These are phyloP conservation scores for Forsythia suspensa DNA, from an alignment of 257 asterid species.

Conservation along the genomic window DNA sequence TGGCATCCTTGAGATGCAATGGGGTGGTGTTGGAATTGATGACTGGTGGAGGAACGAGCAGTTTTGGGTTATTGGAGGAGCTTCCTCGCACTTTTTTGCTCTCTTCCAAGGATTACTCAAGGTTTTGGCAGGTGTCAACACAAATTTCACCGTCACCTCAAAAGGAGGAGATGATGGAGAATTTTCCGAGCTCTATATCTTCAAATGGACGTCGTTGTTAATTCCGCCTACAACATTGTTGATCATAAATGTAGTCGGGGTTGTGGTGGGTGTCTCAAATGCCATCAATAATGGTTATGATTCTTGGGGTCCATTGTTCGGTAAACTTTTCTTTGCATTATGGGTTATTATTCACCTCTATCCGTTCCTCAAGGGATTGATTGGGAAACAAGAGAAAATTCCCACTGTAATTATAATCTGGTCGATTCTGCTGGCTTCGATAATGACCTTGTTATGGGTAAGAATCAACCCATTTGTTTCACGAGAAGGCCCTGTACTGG, in stretches of 20 bases:
- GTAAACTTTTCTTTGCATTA: constrained; percentile 47
- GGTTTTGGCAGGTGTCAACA: constrained; percentile 52
- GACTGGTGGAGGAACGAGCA: constrained; percentile 70
- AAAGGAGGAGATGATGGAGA: constrained; percentile 57
- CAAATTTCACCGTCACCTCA: constrained; percentile 52
- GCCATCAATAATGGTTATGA: constrained; percentile 56
- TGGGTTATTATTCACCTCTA: constrained; percentile 58
- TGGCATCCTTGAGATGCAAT: constrained; percentile 54
- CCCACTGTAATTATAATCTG: constrained; percentile 54
- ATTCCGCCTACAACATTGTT: constrained; percentile 50
- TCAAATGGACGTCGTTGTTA: constrained; percentile 54
- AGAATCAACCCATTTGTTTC: constrained; percentile 52
- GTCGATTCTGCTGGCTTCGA: constrained; percentile 55
- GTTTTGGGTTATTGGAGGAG: constrained; percentile 66
- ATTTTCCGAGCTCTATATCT: constrained; percentile 47
- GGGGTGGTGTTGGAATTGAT: constrained; percentile 58
- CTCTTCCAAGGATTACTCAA: constrained; percentile 58
- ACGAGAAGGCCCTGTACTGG: constrained; percentile 47
- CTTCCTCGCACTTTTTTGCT: constrained; percentile 51
- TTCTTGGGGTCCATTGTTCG: constrained; percentile 60
- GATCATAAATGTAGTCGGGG: constrained; percentile 45
- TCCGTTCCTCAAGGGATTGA: constrained; percentile 58
- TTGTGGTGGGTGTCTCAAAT: constrained; percentile 46
- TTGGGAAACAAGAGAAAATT: constrained; percentile 44
- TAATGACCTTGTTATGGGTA: constrained; percentile 50